Evolutionary conservation across 306 rosid genomes (phyloP), one percentile per base, ranked within the genome.

Genomic region (Casuarina cunninghamiana): DNA sequence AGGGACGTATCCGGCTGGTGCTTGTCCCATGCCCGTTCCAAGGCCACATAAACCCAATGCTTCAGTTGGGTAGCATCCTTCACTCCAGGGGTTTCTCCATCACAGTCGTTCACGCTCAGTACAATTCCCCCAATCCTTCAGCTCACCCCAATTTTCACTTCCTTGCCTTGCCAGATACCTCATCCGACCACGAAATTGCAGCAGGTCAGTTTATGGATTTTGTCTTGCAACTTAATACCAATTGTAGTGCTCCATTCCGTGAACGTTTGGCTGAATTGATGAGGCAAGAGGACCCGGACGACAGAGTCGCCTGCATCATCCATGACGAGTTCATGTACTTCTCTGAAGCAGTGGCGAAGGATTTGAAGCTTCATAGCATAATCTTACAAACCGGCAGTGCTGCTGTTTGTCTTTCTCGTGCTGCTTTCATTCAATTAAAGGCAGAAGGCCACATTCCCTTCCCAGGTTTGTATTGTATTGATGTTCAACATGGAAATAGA

Each of bases 71-170:
- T 13, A 48, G 74, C 5, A 50, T 73, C 15, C 90, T 87, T 67
- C 72, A 84, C 11, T 87, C 87, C 7, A 81, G 71, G 51, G 90
- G 90, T 6, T 84, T 87, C 61, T 76, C 81, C 70, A 81, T 87
- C 53, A 84, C 84, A 32, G 37, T 87, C 0, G 84, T 78, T 62
- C 90, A 84, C 62, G 51, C 82, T 50, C 32, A 69, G n/a, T 87
- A 81, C 77, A 83, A 84, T 37, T 70, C 73, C 6, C 90, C 90
- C 0, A 2, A 84, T 11, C 86, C 90, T 69, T 81, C 82, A 6
- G 44, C 72, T 8, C 77, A 84, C 26, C 90, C 90, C 3, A 17
- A 81, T 44, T 84, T 87, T 35, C 4, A 1, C 10, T 87, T 87
- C 46, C 17, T 81, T 17, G 76, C 86, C 2, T 76, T 84, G 67